Evolutionary conservation across 1,284 basidiomycete species (phyloP).

Genomic region (Mycosarcoma maydis): DNA sequence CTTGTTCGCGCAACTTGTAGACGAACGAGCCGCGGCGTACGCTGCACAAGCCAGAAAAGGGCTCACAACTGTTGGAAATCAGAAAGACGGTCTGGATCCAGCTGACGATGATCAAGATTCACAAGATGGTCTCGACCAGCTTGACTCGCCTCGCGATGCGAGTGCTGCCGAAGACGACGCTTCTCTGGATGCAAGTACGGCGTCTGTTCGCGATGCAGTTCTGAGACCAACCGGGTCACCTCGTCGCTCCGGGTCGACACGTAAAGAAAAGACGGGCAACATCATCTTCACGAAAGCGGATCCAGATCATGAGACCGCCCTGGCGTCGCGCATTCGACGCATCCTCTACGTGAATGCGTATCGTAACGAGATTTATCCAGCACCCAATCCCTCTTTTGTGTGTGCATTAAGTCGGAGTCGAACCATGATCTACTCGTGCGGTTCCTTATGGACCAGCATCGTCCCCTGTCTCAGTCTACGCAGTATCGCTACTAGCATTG

Average conservation of each 20-base stretch:
- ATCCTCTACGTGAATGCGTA: slow-evolving; percentile 87
- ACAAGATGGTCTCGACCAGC: slow-evolving; percentile 31
- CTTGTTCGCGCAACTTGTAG: slow-evolving; percentile 25
- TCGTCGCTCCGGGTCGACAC: not conserved
- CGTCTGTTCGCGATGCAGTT: not conserved
- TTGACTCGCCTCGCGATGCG: slow-evolving; percentile 19
- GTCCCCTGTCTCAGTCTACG: slow-evolving; percentile 88
- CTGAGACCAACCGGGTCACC: not conserved
- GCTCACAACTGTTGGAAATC: slow-evolving; percentile 48
- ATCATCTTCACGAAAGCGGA: slow-evolving; percentile 75
- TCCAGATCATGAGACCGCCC: slow-evolving; percentile 67
- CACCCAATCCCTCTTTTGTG: slow-evolving; percentile 84
- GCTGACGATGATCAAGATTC: slow-evolving; percentile 50
- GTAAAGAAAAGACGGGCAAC: slow-evolving; percentile 70
- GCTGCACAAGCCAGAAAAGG: slow-evolving; percentile 25
- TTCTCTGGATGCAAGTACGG: not conserved
- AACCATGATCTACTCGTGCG: slow-evolving; percentile 85
- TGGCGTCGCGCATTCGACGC: slow-evolving; percentile 67
- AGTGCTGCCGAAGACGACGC: slow-evolving; percentile 22
- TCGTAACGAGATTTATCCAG: slow-evolving; percentile 80
- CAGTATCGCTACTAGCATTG: slow-evolving; percentile 82
- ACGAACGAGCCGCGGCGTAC: slow-evolving; percentile 34
- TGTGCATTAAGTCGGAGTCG: slow-evolving; percentile 75
- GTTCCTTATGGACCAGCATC: slow-evolving; percentile 87
- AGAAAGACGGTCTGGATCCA: slow-evolving; percentile 54